Conservation (phyloP, 257 asterid species). For the Linaria vulgaris region DNA sequence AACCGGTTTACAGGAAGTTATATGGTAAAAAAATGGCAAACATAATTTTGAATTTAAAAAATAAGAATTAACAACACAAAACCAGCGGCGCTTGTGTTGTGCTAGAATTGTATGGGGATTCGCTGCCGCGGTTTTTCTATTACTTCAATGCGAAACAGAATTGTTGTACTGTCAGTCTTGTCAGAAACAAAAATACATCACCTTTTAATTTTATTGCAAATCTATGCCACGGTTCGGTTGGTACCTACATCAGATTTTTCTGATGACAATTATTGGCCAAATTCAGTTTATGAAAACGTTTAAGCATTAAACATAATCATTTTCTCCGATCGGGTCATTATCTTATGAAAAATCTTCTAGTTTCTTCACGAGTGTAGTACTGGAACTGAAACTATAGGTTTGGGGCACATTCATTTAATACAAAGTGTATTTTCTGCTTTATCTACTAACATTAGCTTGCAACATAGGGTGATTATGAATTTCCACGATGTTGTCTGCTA, state of each 20-base stretch:
- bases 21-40: too few relatives aligned
- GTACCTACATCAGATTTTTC: background rate
- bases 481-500: too few relatives aligned
- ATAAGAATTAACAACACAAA: background rate
- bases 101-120: background rate
- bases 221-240: slow-evolving; percentile 9
- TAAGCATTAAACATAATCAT: slow-evolving; percentile 28
- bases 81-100: background rate
- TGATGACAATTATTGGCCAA: slow-evolving; percentile 24
- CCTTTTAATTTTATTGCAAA: background rate
- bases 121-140: slow-evolving; percentile 20
- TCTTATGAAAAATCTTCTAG: slow-evolving; percentile 2
- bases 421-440: too few relatives aligned
- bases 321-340: slow-evolving; percentile 25
- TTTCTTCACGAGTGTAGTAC: too few relatives aligned
- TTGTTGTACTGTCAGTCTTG: slow-evolving; percentile 9
- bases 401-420: too few relatives aligned
- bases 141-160: background rate
- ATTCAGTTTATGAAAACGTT: background rate
- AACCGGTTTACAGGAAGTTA: too few relatives aligned
- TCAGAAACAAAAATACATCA: background rate
- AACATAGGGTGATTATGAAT: too few relatives aligned
- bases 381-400: too few relatives aligned
- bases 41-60: background rate
- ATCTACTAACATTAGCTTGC: too few relatives aligned